Conservation (phyloP, 768 basidiomycete species). For the Piloderma croceum region DNA sequence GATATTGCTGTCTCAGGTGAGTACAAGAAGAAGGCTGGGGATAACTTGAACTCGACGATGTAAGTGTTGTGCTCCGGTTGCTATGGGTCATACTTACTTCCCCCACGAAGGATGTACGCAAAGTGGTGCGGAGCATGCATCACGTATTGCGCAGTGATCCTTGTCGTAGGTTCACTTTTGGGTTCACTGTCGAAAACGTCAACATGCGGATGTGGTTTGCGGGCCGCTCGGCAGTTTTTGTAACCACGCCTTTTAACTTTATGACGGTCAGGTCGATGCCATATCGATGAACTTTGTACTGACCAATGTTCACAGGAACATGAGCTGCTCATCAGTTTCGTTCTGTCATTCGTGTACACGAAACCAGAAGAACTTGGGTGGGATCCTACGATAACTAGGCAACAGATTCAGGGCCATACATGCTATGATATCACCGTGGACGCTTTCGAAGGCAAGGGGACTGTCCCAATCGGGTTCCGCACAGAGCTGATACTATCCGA, state of each 20-base stretch:
- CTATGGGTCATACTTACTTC: neutral
- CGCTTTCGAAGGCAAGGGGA: too few relatives aligned
- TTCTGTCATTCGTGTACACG: neutral
- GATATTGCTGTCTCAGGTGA: neutral
- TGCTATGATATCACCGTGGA: too few relatives aligned
- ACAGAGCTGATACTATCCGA: neutral
- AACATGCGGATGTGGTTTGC: slow-evolving; percentile 25
- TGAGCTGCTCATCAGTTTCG: neutral
- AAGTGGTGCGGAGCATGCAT: slow-evolving; percentile 23
- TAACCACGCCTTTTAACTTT: slow-evolving; percentile 2
- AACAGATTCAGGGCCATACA: too few relatives aligned
- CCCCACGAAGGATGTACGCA: neutral
- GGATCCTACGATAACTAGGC: neutral
- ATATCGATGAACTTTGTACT: neutral
- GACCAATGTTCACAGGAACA: neutral
- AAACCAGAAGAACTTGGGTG: neutral
- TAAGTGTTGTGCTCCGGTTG: neutral
- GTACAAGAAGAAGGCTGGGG: neutral
- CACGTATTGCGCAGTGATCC: slow-evolving; percentile 25
- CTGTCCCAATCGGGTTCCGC: neutral
- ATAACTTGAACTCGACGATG: neutral
- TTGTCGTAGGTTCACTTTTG: slow-evolving; percentile 19
- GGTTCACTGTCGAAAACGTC: slow-evolving; percentile 22
- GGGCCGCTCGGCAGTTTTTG: slow-evolving; percentile 17
- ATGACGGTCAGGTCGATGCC: neutral